A percentile compares a stretch with the other conserved stretches of the same genome.
Evolutionary conservation across 257 asterid genomes (phyloP).

Genomic region (Orobanche coerulescens): DNA sequence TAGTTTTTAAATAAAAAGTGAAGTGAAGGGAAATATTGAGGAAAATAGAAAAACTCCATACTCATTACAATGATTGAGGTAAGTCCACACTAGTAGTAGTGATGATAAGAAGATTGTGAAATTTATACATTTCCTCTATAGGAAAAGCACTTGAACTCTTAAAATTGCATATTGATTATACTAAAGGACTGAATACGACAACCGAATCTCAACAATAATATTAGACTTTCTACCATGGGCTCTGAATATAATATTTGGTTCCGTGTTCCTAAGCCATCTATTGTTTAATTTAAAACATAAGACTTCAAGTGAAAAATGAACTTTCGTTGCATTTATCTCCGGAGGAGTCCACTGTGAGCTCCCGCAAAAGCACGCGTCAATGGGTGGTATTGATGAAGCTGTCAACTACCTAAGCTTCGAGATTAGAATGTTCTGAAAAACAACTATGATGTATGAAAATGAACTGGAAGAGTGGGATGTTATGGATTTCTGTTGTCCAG

Average conservation of each 20-base stretch:
- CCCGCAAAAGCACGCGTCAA: no score
- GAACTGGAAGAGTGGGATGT: no score
- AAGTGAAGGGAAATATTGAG: not conserved
- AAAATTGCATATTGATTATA: not conserved
- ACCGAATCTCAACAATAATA: not conserved
- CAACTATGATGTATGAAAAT: no score
- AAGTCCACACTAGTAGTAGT: not conserved
- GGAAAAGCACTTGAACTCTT: constrained; percentile 3
- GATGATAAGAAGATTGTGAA: not conserved
- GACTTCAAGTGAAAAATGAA: not conserved
- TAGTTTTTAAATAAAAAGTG: not conserved
- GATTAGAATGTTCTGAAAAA: no score
- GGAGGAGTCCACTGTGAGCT: no score
- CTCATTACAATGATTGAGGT: not conserved
- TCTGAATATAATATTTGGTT: not conserved
- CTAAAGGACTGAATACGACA: not conserved
- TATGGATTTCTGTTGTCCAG: no score
- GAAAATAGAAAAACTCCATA: not conserved
- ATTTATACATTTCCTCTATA: not conserved
- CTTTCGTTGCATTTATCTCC: not conserved
- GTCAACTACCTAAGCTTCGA: no score
- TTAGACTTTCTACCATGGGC: not conserved
- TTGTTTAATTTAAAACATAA: not conserved
- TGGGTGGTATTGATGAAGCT: no score
- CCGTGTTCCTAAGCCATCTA: not conserved